Evolutionary conservation across 345 rosid species (phyloP), one percentile per base, ranked within the genome.

Genomic region (Gossypium stocksii): DNA sequence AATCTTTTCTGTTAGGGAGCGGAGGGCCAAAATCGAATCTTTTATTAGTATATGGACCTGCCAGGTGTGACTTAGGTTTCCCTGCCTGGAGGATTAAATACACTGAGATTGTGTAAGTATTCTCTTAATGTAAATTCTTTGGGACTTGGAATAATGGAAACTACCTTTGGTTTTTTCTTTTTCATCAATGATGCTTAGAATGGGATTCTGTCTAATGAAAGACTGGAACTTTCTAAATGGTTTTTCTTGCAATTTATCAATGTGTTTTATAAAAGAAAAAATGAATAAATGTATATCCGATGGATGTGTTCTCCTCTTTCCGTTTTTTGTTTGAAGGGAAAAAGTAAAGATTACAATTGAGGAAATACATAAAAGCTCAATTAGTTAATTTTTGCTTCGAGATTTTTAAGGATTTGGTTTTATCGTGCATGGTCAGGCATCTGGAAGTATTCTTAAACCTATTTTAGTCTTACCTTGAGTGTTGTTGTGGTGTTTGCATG

Each of bases 11-110:
- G 56, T 76, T 81, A 94, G 98, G 98, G 77, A 83, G 82, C 56
- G 77, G 76, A 61, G 90, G 87, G 43, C 87, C 91, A 4, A 93
- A 87, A 15, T 97, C 93, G 22, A 94, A 92, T 77, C 88, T 95
- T 71, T 77, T 93, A 46, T 84, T 95, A 56, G 92, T 93, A 77
- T 91, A 89, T 85, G 99, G 93, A 78, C 96, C 97, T 53, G 85
- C 82, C 66, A 86, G 98, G 84, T 89, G 97, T 82, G 96, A 91
- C 76, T 86, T 83, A 20, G 99, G 99, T 76, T 95, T 95, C 79
- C 98, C 99, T 10, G 88, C 96, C 11, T 93, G 99, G 99, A 85
- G 97, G 84, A 83, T 93, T 69, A 88, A 86, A 71, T 95, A 91
- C 65, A 88, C 98, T 0, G 98, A 95, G 93, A 91, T 95, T 68